Percentiles rank a stretch among this genome's conserved stretches.
phyloP scores from a whole-genome alignment of 2,329 filamentous ascomycete species.

The Pleoardoris graminearum region DNA sequence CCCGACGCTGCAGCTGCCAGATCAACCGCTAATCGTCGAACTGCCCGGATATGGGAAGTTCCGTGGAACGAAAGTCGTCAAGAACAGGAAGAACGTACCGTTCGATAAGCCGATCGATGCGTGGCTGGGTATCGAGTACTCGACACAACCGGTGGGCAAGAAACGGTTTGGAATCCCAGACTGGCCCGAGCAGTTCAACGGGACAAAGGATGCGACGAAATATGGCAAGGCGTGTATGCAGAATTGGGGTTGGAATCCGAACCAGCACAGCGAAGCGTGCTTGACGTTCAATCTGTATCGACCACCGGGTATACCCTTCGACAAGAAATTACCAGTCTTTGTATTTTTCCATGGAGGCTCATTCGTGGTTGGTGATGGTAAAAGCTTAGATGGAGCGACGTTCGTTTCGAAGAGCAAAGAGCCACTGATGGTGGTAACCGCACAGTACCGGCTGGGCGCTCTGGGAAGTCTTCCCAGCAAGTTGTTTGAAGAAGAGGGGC shows the following conservation, averaged over 20 bases:
- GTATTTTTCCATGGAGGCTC: conserved; percentile 38
- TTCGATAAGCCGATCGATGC: conserved; percentile 49
- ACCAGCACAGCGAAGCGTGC: conserved; percentile 39
- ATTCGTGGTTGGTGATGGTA: conserved; percentile 35
- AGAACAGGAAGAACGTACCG: conserved; percentile 33
- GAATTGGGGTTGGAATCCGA: conserved; percentile 42
- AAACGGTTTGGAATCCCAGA: conserved; percentile 48
- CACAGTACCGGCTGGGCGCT: conserved; percentile 41
- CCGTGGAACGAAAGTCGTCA: conserved; percentile 44
- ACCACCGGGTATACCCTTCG: conserved; percentile 28
- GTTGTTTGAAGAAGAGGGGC: conserved; percentile 38
- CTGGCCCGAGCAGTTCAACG: conserved; percentile 49
- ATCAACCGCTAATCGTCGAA: conserved; percentile 28
- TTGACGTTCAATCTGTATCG: conserved; percentile 40
- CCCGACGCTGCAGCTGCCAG: conserved; percentile 2
- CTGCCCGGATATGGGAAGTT: conserved; percentile 50
- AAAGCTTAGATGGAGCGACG: conserved; percentile 39
- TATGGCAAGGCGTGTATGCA: conserved; percentile 53
- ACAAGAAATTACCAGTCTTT: conserved; percentile 37
- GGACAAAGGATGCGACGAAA: conserved; percentile 42
- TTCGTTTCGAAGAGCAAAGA: conserved; percentile 38
- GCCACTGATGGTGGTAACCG: conserved; percentile 41
- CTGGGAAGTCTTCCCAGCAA: conserved; percentile 39
- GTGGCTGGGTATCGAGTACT: conserved; percentile 55
- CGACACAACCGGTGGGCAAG: conserved; percentile 47